Percentiles rank a stretch among this genome's conserved stretches.
Evolutionary conservation across 164 flowering plant genomes (phyloP).

Genomic region (Aristolochia contorta): DNA sequence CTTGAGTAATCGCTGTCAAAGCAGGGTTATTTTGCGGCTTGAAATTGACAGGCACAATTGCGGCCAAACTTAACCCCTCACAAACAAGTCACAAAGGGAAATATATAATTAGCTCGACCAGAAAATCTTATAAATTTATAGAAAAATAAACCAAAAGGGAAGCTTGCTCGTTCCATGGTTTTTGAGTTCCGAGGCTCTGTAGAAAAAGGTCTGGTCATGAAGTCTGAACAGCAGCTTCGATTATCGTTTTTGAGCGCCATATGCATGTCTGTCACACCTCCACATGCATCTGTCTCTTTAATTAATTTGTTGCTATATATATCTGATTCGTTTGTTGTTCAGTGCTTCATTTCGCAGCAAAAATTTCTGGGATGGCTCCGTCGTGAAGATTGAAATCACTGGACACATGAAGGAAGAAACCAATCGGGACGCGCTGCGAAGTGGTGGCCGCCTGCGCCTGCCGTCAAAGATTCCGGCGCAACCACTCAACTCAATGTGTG

Average conservation of each 20-base stretch:
- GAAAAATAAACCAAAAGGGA: background rate
- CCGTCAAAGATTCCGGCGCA: no score
- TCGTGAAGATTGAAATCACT: no score
- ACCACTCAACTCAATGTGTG: no score
- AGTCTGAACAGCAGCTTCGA: conserved; percentile 1
- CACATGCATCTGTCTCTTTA: background rate
- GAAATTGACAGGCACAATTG: background rate
- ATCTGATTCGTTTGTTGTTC: no score
- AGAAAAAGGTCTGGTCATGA: background rate
- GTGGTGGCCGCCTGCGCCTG: no score
- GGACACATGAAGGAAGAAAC: no score
- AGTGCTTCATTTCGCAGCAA: no score
- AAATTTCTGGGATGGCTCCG: no score
- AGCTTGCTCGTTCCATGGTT: background rate
- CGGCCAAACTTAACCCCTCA: background rate
- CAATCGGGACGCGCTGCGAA: no score
- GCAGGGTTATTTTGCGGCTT: background rate
- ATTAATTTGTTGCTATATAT: no score
- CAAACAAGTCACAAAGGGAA: background rate
- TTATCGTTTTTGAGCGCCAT: background rate
- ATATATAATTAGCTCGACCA: background rate
- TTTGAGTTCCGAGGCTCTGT: conserved; percentile 2
- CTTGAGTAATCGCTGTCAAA: background rate
- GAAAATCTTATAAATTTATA: no score
- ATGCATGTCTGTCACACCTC: background rate